Evolutionary conservation across 2,329 filamentous ascomycete genomes (phyloP), one percentile per base, ranked within the genome.

Genomic region (Aspergillus tanneri): DNA sequence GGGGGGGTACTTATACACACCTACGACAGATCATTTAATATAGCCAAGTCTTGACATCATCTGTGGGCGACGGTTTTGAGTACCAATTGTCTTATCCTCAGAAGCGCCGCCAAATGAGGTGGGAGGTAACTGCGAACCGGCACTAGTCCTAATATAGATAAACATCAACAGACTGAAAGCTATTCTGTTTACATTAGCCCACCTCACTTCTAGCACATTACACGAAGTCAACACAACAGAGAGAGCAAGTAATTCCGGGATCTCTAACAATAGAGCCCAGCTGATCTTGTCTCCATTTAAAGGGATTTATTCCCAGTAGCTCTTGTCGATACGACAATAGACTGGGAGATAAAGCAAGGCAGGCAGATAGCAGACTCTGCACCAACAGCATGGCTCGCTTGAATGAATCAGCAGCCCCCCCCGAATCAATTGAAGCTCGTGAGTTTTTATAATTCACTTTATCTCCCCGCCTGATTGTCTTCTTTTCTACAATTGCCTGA

Each of bases 381-480:
- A 21, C 43, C 38, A 38, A 43, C 58, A 59, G 45, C 43, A 78
- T 78, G 75, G 75, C 75, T 56, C 71, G 75, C 55, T 60, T 78
- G 34, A 77, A 78, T 58, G 75, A 78, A 49, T 62, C 69, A 39
- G 65, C 73, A 44, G 64, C 69, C 40, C 66, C 71, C 19, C 48
- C 64, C 19, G 75, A 77, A 59, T 73, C 73, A n/a, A 58, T 77
- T 47, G 75, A 77, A 51, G 67, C 71, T 30, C 62, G 75, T 78
- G 63, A 64, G 75, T 69, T 14, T 21, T 4, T 22, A 25, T 19
- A 6, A 8, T 22, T 28, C 18, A 9, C 10, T 18, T 16, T 3
- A 19, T 19, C n/a, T 10, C 8, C 18, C 37, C 8, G 18, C 6
- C 14, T 25, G 2, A 6, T 12, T 10, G 8, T 12, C 10, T 23